These are phyloP conservation scores for Erodium chrysanthum DNA, from an alignment of 441 rosid genomes.

Conservation along the genomic window DNA sequence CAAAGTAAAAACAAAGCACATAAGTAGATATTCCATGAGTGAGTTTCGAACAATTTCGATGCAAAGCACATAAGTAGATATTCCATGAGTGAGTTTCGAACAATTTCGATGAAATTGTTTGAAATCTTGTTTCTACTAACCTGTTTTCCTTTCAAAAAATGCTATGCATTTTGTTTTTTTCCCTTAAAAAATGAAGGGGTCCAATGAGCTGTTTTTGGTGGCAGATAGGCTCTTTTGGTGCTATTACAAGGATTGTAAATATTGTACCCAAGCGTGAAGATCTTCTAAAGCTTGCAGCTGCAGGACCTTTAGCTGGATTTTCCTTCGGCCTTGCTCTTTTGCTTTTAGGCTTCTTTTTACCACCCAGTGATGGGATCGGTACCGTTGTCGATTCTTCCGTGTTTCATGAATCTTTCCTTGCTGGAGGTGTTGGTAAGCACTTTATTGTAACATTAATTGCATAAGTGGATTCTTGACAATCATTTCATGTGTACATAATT, in stretches of 20 bases:
- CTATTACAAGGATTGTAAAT: conserved; percentile 70
- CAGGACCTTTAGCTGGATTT: conserved; percentile 93
- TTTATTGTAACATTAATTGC: not conserved
- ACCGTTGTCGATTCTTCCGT: conserved; percentile 68
- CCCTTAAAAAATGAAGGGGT: not conserved
- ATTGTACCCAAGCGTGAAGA: conserved; percentile 78
- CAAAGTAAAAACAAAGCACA: not conserved
- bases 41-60: not conserved
- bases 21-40: not conserved
- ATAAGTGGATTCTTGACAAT: not conserved
- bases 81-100: not conserved
- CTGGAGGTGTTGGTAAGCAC: conserved; percentile 60
- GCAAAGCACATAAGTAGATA: not conserved
- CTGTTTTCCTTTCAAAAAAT: not conserved
- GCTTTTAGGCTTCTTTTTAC: conserved; percentile 63
- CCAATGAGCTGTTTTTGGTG: conserved; percentile 41
- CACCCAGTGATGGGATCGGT: conserved; percentile 78
- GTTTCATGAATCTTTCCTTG: conserved; percentile 72
- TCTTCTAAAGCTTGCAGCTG: conserved; percentile 79
- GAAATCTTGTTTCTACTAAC: not conserved
- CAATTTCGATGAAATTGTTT: not conserved
- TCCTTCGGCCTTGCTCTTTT: conserved; percentile 63
- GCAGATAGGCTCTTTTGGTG: conserved; percentile 99
- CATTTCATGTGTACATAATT: not conserved
- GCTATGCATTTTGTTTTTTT: not conserved